A percentile compares a stretch with the other conserved stretches of the same genome.
Conservation (phyloP, 306 rosid species). For the Castanea crenata region DNA sequence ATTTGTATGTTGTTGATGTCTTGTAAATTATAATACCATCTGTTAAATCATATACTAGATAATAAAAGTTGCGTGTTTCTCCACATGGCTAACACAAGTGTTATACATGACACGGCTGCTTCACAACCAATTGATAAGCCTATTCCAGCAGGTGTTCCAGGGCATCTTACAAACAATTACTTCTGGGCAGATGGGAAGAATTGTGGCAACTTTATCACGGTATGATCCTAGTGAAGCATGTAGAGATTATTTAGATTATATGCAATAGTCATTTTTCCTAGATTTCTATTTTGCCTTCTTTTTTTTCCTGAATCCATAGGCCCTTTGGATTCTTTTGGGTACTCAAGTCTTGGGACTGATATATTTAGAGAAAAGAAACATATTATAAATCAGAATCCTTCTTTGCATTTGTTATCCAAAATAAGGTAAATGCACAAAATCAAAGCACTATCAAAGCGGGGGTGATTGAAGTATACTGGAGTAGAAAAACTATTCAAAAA, state of each 20-base stretch:
- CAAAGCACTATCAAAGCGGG: neutral
- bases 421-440: neutral
- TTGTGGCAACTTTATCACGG: conserved; percentile 91
- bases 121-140: conserved; percentile 41
- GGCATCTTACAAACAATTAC: conserved; percentile 70
- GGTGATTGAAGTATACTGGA: too few species aligned
- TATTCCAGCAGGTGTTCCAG: conserved; percentile 72
- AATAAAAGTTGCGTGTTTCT: too few species aligned
- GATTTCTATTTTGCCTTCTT: too few species aligned
- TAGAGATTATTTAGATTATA: neutral
- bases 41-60: too few species aligned
- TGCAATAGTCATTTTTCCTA: neutral
- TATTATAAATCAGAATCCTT: neutral
- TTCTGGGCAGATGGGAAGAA: conserved; percentile 80
- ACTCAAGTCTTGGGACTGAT: neutral
- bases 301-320: neutral
- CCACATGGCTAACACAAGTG: too few species aligned
- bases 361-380: neutral
- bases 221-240: conserved; percentile 25
- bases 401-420: neutral
- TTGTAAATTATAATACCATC: too few species aligned
- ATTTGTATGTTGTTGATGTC: too few species aligned
- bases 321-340: neutral
- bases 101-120: conserved; percentile 6
- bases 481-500: too few species aligned